Conservation (phyloP, 2,329 filamentous ascomycete genomes). For the Trichoderma sp. region DNA sequence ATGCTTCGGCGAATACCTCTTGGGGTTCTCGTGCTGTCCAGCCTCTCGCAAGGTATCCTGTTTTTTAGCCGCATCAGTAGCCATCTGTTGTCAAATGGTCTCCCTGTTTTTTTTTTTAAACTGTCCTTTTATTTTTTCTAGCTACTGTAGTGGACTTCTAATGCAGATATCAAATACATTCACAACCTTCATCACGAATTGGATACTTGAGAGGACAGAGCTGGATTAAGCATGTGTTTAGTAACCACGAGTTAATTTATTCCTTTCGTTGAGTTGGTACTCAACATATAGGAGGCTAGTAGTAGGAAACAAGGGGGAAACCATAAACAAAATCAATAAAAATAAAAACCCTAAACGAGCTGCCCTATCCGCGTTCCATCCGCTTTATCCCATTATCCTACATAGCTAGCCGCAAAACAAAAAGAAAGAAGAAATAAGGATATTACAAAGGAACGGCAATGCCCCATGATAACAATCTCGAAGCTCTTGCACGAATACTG, state of each 20-base stretch:
- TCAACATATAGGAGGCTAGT: background rate
- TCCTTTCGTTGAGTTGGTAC: background rate
- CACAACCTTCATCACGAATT: slow-evolving; percentile 26
- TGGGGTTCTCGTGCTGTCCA: background rate
- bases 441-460: background rate
- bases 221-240: background rate
- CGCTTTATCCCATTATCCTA: slow-evolving; percentile 13
- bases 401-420: background rate
- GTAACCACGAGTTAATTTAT: background rate
- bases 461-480: background rate
- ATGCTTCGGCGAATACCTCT: slow-evolving; percentile 17
- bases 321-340: background rate
- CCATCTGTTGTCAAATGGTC: slow-evolving; percentile 31
- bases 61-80: slow-evolving; percentile 29
- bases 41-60: slow-evolving; percentile 16
- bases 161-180: slow-evolving; percentile 59
- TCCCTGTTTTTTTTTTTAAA: slow-evolving; percentile 28
- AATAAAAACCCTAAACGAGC: background rate
- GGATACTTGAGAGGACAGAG: no score
- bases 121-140: slow-evolving; percentile 37
- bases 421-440: background rate
- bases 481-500: background rate
- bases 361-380: background rate
- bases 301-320: background rate
- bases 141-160: slow-evolving; percentile 60